These are phyloP conservation scores for Fusarium succisae DNA, from an alignment of 2,329 filamentous ascomycete species.

Conservation along the genomic window DNA sequence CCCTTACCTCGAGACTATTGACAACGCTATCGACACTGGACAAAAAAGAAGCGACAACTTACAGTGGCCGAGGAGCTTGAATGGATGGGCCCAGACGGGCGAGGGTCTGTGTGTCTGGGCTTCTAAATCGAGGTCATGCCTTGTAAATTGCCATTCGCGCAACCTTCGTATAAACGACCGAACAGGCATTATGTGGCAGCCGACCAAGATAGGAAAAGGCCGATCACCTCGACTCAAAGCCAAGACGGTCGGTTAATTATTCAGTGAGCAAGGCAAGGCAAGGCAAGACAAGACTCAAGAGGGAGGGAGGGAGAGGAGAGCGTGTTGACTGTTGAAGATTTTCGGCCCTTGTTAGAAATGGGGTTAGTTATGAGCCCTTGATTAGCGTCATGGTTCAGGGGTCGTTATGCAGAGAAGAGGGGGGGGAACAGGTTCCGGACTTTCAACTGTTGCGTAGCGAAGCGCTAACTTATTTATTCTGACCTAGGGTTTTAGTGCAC, in stretches of 20 bases:
- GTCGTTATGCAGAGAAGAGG: constrained; percentile 2
- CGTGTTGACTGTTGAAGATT: constrained; percentile 3
- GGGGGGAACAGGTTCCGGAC: constrained; percentile 1
- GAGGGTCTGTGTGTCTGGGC: constrained; percentile 10
- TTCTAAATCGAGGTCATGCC: constrained; percentile 23
- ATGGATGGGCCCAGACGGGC: background rate
- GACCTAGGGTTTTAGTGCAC: background rate
- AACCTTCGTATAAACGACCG: background rate
- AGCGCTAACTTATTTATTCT: background rate
- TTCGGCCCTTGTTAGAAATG: background rate
- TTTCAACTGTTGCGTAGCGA: constrained; percentile 1
- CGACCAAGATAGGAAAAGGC: constrained; percentile 1
- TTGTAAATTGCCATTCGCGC: constrained; percentile 15
- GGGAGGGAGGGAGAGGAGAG: background rate
- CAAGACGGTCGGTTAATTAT: background rate
- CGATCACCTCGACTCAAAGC: background rate
- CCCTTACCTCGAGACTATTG: constrained; percentile 4
- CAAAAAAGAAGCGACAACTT: background rate
- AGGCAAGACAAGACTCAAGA: background rate
- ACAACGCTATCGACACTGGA: background rate
- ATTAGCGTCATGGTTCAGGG: constrained; percentile 5
- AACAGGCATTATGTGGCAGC: background rate
- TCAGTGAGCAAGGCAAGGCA: background rate
- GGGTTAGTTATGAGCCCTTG: constrained; percentile 5
- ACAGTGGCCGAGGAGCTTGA: constrained; percentile 15